Conservation (phyloP, 495 filamentous ascomycete species). For the Neurospora sp. region DNA sequence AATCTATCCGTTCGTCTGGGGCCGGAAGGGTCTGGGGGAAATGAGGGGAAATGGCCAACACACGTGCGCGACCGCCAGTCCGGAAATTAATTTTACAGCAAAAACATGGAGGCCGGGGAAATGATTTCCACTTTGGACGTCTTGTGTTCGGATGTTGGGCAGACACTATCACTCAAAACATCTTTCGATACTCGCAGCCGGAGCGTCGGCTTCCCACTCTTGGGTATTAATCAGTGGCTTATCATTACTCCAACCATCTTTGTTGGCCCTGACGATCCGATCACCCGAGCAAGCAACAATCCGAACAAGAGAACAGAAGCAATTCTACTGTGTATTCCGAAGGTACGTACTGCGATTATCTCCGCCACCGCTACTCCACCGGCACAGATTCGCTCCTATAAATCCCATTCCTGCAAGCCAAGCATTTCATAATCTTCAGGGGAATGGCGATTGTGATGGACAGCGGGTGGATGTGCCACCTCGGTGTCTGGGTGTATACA, state of each 20-base stretch:
- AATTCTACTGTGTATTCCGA: background rate
- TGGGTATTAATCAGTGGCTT: background rate
- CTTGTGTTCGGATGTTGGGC: background rate
- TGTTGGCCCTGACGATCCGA: background rate
- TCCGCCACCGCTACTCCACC: background rate
- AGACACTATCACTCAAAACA: background rate
- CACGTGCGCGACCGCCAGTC: background rate
- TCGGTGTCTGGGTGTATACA: background rate
- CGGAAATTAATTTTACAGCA: background rate
- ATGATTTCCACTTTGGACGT: background rate
- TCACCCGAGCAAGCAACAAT: background rate
- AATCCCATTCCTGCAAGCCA: background rate
- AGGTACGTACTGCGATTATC: background rate
- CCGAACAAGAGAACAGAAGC: background rate
- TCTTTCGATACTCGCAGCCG: background rate
- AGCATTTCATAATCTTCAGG: background rate
- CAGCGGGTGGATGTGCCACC: background rate
- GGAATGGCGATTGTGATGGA: background rate
- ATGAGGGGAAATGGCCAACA: background rate
- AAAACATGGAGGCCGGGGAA: background rate
- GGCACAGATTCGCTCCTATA: background rate
- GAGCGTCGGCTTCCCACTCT: background rate
- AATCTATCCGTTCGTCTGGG: background rate
- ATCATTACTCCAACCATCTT: background rate
- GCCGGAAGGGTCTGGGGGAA: background rate